Percentiles rank a stretch among this genome's conserved stretches.
phyloP scores from a whole-genome alignment of 225 moss, liverwort and hornwort species.

The Straminergon stramineum region DNA sequence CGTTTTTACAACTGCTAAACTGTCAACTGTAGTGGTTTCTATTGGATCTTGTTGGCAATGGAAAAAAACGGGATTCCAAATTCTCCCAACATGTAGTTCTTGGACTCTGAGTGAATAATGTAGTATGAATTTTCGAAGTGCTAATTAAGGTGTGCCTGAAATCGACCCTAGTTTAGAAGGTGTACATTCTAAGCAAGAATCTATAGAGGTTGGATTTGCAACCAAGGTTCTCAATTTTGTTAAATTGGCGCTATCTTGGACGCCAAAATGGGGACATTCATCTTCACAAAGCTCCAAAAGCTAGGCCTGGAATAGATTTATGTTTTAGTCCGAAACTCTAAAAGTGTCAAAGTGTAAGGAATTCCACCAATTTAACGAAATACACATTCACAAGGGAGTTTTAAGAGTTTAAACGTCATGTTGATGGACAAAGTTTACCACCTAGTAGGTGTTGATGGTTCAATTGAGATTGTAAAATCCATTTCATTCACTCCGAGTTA shows the following conservation, averaged over 20 bases:
- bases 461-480: no score
- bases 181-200: neutral
- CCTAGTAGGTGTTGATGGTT: neutral
- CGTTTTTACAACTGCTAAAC: neutral
- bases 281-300: neutral
- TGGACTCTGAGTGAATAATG: neutral
- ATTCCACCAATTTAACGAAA: neutral
- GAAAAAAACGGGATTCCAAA: neutral
- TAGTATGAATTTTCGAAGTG: neutral
- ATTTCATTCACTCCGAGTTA: neutral
- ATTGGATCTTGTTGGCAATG: neutral
- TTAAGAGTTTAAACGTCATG: neutral
- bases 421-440: neutral
- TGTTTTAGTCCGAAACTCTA: neutral
- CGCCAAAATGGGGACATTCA: neutral
- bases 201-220: neutral
- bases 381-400: neutral
- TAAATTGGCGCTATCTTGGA: neutral
- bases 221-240: neutral
- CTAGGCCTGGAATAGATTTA: neutral
- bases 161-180: neutral
- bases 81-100: neutral
- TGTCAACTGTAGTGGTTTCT: neutral
- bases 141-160: neutral
- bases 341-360: neutral